Conservation (phyloP, 202 grass and related monocot species). For the Elaeis oleifera region DNA sequence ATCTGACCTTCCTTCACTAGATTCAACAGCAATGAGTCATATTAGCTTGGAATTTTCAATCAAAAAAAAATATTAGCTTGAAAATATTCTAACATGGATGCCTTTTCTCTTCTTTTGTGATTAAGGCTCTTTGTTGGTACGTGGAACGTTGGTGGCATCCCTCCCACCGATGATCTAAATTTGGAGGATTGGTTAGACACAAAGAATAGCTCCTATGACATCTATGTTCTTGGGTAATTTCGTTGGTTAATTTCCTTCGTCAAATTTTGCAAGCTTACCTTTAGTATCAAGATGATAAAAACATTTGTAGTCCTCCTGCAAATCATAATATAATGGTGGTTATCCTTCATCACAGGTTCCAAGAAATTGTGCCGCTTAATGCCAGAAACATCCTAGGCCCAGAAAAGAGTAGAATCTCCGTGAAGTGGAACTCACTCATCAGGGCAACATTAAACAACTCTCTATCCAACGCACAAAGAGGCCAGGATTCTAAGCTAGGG, state of each 20-base stretch:
- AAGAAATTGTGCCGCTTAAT: slow-evolving; percentile 78
- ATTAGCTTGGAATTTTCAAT: too few relatives aligned
- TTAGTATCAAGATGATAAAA: too few relatives aligned
- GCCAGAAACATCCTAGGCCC: slow-evolving; percentile 65
- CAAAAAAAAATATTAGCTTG: too few relatives aligned
- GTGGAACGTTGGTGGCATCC: slow-evolving; percentile 8
- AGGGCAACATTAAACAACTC: slow-evolving; percentile 55
- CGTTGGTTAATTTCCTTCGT: background rate
- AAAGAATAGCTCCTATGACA: background rate
- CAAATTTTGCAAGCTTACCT: too few relatives aligned
- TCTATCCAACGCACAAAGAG: background rate
- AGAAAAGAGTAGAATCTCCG: slow-evolving; percentile 58
- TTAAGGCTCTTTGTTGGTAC: slow-evolving; percentile 9
- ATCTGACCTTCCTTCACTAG: too few relatives aligned
- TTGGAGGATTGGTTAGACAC: slow-evolving; percentile 20
- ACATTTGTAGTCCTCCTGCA: too few relatives aligned
- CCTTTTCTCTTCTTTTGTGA: background rate
- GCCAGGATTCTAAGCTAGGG: background rate
- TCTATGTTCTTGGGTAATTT: slow-evolving; percentile 16
- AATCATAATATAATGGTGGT: too few relatives aligned
- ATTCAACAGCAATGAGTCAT: too few relatives aligned
- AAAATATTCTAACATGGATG: background rate
- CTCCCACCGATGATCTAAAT: background rate
- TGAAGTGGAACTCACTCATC: slow-evolving; percentile 66
- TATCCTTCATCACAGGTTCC: slow-evolving; percentile 31